Conservation (phyloP, 768 basidiomycete species). For the Gloeopeniophorella convolvens region DNA sequence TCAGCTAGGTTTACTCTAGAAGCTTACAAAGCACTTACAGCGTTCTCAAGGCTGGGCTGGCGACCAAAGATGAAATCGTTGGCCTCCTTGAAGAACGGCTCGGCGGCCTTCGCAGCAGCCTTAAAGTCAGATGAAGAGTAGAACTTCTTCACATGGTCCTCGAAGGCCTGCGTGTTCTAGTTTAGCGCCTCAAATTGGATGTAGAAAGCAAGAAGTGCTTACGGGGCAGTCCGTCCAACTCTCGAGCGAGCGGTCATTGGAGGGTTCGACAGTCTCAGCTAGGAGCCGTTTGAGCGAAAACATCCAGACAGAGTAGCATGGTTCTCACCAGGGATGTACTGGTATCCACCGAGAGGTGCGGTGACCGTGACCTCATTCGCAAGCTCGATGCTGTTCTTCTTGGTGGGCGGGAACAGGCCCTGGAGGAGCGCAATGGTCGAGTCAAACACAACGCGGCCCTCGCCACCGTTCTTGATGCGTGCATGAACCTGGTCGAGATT, state of each 20-base stretch:
- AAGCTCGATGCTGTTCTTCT: slow-evolving; percentile 62
- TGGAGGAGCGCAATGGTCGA: slow-evolving; percentile 80
- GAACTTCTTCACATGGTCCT: slow-evolving; percentile 55
- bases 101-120: slow-evolving; percentile 45
- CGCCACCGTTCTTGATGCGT: slow-evolving; percentile 77
- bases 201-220: slow-evolving; percentile 18
- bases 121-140: slow-evolving; percentile 64
- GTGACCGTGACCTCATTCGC: slow-evolving; percentile 70
- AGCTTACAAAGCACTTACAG: slow-evolving; percentile 38
- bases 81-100: slow-evolving; percentile 57
- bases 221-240: slow-evolving; percentile 67
- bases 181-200: neutral
- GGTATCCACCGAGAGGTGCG: slow-evolving; percentile 76
- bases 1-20: slow-evolving; percentile 13
- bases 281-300: slow-evolving; percentile 3
- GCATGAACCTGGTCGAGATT: slow-evolving; percentile 69
- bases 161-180: slow-evolving; percentile 42
- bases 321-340: slow-evolving; percentile 68
- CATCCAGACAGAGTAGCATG: neutral
- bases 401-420: slow-evolving; percentile 79
- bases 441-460: slow-evolving; percentile 84
- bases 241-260: slow-evolving; percentile 77
- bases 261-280: slow-evolving; percentile 85
- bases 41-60: slow-evolving; percentile 60
- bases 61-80: slow-evolving; percentile 70